Evolutionary conservation across 2,329 filamentous ascomycete species (phyloP).

Genomic region (Claviceps cyperi): DNA sequence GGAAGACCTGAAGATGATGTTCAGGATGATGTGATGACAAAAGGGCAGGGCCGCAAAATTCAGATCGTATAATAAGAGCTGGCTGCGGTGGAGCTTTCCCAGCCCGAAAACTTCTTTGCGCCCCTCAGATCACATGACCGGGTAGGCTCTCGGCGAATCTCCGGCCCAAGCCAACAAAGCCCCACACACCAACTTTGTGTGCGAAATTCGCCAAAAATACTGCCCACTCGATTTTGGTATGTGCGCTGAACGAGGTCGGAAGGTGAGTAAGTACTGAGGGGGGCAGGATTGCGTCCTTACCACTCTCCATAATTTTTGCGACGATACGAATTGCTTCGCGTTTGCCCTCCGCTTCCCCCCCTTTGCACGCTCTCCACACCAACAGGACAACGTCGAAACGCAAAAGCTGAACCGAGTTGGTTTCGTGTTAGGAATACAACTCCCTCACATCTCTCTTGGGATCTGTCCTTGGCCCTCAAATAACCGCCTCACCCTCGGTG

Average conservation of each 20-base stretch:
- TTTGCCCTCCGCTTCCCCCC: neutral
- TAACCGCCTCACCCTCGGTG: neutral
- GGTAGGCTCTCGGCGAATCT: slow-evolving; percentile 16
- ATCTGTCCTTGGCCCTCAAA: neutral
- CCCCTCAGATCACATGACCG: slow-evolving; percentile 22
- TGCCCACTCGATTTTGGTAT: slow-evolving; percentile 24
- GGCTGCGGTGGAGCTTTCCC: no score
- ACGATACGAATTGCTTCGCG: slow-evolving; percentile 2
- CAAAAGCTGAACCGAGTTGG: neutral
- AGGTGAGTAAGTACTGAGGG: neutral
- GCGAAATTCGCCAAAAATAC: slow-evolving; percentile 26
- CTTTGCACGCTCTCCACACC: neutral
- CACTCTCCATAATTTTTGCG: slow-evolving; percentile 2
- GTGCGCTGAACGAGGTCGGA: slow-evolving; percentile 7
- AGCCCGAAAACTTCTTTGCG: neutral
- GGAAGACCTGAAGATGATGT: neutral
- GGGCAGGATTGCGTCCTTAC: slow-evolving; percentile 4
- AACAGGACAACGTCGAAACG: neutral
- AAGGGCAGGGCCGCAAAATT: neutral
- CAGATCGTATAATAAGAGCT: no score
- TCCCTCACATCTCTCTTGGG: neutral
- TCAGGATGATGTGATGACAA: neutral
- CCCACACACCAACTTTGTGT: slow-evolving; percentile 21
- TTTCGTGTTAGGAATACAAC: neutral
- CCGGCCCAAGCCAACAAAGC: slow-evolving; percentile 14